Conservation (phyloP, 495 filamentous ascomycete genomes). For the Amniculicola lignicola region DNA sequence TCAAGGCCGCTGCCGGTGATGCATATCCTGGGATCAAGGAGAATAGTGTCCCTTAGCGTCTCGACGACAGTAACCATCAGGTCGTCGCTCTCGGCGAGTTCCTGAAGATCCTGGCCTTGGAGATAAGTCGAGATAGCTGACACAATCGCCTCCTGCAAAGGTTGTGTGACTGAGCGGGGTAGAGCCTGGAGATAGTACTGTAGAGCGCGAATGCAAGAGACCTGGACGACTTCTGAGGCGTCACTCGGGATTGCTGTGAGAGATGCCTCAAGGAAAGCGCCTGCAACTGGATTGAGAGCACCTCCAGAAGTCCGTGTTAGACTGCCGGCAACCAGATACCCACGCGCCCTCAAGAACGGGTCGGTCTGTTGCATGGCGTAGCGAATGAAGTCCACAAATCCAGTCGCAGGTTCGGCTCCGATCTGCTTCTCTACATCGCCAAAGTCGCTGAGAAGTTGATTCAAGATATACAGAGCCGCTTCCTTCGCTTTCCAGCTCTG, state of each 20-base stretch:
- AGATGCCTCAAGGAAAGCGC: slow-evolving; percentile 68
- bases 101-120: slow-evolving; percentile 70
- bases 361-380: slow-evolving; percentile 68
- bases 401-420: slow-evolving; percentile 60
- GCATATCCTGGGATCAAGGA: slow-evolving; percentile 68
- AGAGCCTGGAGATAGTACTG: slow-evolving; percentile 73
- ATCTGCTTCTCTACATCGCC: slow-evolving; percentile 67
- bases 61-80: slow-evolving; percentile 87
- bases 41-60: slow-evolving; percentile 77
- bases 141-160: slow-evolving; percentile 71
- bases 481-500: slow-evolving; percentile 66
- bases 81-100: slow-evolving; percentile 82
- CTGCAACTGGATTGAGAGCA: slow-evolving; percentile 51
- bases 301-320: slow-evolving; percentile 58
- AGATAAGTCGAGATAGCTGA: slow-evolving; percentile 74
- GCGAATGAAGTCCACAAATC: slow-evolving; percentile 72
- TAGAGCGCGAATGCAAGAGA: slow-evolving; percentile 82
- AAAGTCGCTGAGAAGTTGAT: slow-evolving; percentile 75
- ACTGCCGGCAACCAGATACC: slow-evolving; percentile 76
- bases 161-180: slow-evolving; percentile 50
- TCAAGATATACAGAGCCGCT: slow-evolving; percentile 77
- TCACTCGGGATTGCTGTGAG: slow-evolving; percentile 72
- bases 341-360: slow-evolving; percentile 74
- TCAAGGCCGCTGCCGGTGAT: slow-evolving; percentile 65
- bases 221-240: slow-evolving; percentile 80